phyloP scores from a whole-genome alignment of 495 filamentous ascomycete species.

The Hypoxylon fragiforme region DNA sequence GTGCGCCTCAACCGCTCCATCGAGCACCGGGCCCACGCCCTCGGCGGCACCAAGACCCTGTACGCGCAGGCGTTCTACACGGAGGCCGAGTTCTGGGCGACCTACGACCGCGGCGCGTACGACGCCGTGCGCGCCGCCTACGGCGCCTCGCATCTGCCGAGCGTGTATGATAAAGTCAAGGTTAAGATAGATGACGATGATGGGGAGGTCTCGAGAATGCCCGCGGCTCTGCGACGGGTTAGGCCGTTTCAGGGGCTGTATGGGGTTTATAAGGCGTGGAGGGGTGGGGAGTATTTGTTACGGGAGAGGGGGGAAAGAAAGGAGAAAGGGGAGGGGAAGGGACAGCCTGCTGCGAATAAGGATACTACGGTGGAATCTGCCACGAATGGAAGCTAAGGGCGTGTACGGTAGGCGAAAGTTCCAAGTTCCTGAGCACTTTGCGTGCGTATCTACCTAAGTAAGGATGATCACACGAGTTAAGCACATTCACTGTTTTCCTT shows the following conservation, averaged over 20 bases:
- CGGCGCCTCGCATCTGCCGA: slow-evolving; percentile 48
- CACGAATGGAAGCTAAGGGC: too few relatives aligned
- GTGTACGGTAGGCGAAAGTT: too few relatives aligned
- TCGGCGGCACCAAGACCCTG: slow-evolving; percentile 61
- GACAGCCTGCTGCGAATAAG: not conserved
- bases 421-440: too few relatives aligned
- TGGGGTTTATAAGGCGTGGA: slow-evolving; percentile 40
- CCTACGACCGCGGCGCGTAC: slow-evolving; percentile 53
- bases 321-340: too few relatives aligned
- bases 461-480: too few relatives aligned
- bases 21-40: slow-evolving; percentile 59
- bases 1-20: slow-evolving; percentile 59
- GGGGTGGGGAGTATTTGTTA: slow-evolving; percentile 35
- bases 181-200: slow-evolving; percentile 48
- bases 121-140: slow-evolving; percentile 53
- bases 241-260: slow-evolving; percentile 37
- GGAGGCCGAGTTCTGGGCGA: slow-evolving; percentile 57
- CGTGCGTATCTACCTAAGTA: too few relatives aligned
- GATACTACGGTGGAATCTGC: not conserved
- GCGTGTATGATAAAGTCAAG: slow-evolving; percentile 58
- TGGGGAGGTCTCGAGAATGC: slow-evolving; percentile 35
- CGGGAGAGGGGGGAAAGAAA: slow-evolving; percentile 25
- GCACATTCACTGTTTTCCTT: too few relatives aligned
- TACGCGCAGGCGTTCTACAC: slow-evolving; percentile 60
- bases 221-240: slow-evolving; percentile 14